Percentiles rank a stretch among this genome's conserved stretches.
Conservation (phyloP, 2,329 filamentous ascomycete species). For the Sarocladium oryzae region DNA sequence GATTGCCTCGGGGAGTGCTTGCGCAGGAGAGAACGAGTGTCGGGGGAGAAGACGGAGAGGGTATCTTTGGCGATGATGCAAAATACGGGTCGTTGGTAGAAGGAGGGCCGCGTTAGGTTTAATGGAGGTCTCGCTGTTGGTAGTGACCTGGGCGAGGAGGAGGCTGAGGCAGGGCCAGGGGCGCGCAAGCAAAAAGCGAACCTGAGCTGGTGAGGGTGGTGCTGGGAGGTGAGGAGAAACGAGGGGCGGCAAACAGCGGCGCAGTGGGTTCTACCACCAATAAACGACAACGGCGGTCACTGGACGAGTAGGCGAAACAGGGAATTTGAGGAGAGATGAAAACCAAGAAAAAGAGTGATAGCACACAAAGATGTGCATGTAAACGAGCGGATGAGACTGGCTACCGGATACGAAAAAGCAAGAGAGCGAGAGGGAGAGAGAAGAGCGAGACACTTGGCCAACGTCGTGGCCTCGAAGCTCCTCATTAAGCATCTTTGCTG, state of each 20-base stretch:
- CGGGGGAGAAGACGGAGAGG: too few species aligned
- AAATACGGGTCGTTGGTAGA: too few species aligned
- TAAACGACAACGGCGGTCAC: neutral
- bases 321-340: too few species aligned
- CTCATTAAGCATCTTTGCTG: too few species aligned
- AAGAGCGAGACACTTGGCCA: too few species aligned
- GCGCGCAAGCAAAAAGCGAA: conserved; percentile 6
- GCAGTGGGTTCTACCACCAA: conserved; percentile 1
- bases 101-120: neutral
- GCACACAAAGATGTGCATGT: too few species aligned
- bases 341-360: too few species aligned
- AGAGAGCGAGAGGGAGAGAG: neutral
- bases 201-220: neutral
- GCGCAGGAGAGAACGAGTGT: neutral
- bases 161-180: conserved; percentile 8
- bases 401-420: too few species aligned
- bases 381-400: too few species aligned
- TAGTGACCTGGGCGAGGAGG: conserved; percentile 4
- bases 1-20: neutral
- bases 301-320: neutral
- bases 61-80: neutral
- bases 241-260: conserved; percentile 4
- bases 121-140: neutral
- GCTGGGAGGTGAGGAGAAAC: neutral
- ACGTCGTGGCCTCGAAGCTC: too few species aligned